Evolutionary conservation across 441 rosid genomes (phyloP).

Genomic region (Populus hybrid): DNA sequence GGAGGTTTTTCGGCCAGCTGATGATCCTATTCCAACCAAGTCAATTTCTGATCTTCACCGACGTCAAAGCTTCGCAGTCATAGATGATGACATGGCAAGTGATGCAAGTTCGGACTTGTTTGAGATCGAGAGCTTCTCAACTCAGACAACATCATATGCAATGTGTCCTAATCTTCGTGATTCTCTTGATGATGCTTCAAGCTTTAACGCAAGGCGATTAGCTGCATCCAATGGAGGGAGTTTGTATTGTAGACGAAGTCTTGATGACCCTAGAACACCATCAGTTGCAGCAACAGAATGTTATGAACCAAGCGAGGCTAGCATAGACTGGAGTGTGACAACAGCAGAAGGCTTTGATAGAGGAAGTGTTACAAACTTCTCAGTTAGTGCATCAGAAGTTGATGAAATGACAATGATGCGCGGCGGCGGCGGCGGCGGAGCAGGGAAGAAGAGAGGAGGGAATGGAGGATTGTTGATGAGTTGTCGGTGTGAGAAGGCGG

Average conservation of each 20-base stretch:
- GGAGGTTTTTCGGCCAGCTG: constrained; percentile 45
- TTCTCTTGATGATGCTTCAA: constrained; percentile 41
- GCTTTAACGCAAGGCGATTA: constrained; percentile 26
- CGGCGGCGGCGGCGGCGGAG: constrained; percentile 24
- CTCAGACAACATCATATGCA: constrained; percentile 47
- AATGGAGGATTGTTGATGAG: constrained; percentile 41
- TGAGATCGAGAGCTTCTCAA: constrained; percentile 92
- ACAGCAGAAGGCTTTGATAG: constrained; percentile 60
- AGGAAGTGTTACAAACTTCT: constrained; percentile 35
- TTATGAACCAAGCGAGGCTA: constrained; percentile 79
- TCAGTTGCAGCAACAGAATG: constrained; percentile 39
- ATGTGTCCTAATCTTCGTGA: constrained; percentile 35
- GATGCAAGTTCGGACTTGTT: constrained; percentile 93
- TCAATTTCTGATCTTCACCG: constrained; percentile 26
- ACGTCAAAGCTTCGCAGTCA: constrained; percentile 24
- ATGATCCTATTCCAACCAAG: constrained; percentile 14
- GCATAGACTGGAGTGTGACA: constrained; percentile 81
- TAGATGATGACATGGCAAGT: constrained; percentile 51
- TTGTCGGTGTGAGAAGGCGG: constrained; percentile 77
- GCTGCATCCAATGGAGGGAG: constrained; percentile 7
- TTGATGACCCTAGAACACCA: constrained; percentile 23
- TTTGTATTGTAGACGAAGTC: constrained; percentile 13
- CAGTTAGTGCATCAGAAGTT: constrained; percentile 36
- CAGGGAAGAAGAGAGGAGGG: constrained; percentile 12
- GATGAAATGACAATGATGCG: constrained; percentile 23